A percentile compares a stretch with the other conserved stretches of the same genome.
Conservation (phyloP, 2,329 filamentous ascomycete genomes). For the Orbilia blumenaviensis region DNA sequence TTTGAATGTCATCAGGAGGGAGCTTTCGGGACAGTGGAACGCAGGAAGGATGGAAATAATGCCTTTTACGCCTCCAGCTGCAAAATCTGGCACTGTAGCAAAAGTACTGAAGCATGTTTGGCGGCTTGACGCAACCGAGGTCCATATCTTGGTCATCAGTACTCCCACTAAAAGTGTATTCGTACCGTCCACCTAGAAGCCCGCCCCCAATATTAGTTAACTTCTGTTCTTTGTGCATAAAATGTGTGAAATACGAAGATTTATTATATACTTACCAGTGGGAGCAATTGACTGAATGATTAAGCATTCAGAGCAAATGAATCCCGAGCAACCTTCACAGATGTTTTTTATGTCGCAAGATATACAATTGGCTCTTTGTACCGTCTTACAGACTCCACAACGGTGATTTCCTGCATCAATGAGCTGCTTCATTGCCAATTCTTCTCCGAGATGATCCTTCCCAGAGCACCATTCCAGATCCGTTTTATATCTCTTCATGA, state of each 20-base stretch:
- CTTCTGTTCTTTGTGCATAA: not conserved
- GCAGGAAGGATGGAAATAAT: conserved; percentile 14
- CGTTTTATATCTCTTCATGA: conserved; percentile 6
- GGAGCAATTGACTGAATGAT: not conserved
- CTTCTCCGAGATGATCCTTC: not conserved
- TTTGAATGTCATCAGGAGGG: not conserved
- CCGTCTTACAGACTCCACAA: not conserved
- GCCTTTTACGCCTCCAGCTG: not conserved
- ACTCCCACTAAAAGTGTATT: not conserved
- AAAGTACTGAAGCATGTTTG: not conserved
- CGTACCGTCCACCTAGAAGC: not conserved
- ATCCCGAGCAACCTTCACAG: not conserved
- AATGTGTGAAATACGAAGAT: not conserved
- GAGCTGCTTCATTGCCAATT: not conserved
- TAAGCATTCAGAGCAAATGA: not conserved
- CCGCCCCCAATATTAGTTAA: not conserved
- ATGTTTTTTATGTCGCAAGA: not conserved
- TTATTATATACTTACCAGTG: not conserved
- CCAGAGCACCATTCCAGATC: not conserved
- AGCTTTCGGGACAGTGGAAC: not conserved
- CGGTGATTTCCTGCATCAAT: not conserved
- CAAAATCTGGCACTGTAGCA: not conserved
- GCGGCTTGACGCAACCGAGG: not conserved
- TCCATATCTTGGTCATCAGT: not conserved
- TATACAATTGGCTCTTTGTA: not conserved